Percentiles rank a stretch among this genome's conserved stretches.
Evolutionary conservation across 305 asterid genomes (phyloP).

Genomic region (Salvia sclarea): DNA sequence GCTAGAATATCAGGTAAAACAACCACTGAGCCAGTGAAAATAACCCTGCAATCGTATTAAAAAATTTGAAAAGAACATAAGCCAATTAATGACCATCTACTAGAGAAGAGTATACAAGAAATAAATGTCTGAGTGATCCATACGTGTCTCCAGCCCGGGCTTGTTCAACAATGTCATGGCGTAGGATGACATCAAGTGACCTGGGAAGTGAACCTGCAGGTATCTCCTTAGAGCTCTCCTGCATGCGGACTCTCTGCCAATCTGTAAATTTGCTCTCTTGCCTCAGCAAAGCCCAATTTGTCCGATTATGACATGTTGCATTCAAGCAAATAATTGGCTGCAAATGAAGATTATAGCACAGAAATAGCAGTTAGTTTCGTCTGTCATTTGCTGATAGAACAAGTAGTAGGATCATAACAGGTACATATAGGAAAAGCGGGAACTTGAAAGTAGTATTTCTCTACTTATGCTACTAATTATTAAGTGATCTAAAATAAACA

Average conservation of each 20-base stretch:
- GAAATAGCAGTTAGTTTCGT: neutral
- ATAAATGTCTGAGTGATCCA: conserved; percentile 28
- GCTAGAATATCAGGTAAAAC: conserved; percentile 89
- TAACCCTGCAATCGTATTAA: conserved; percentile 57
- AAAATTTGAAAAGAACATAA: conserved; percentile 12
- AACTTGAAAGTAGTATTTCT: neutral
- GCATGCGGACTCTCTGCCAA: conserved; percentile 99
- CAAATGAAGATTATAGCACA: conserved; percentile 22
- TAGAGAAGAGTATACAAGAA: neutral
- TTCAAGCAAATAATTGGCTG: conserved; percentile 94
- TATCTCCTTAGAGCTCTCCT: conserved; percentile 93
- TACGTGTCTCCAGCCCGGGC: conserved; percentile 98
- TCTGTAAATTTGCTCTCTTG: conserved; percentile 98
- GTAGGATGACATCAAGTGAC: conserved; percentile 91
- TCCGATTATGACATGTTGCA: conserved; percentile 82
- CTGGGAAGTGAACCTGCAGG: conserved; percentile 98
- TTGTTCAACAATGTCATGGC: conserved; percentile 91
- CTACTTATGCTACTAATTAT: neutral
- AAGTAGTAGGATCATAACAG: neutral
- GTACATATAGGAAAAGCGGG: neutral
- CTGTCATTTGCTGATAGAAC: neutral
- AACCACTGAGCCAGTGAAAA: conserved; percentile 87
- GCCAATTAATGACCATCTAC: conserved; percentile 10
- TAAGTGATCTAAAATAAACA: neutral
- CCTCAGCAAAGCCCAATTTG: conserved; percentile 88